phyloP scores from a whole-genome alignment of 2,329 filamentous ascomycete genomes.

The Fusarium virguliforme region DNA sequence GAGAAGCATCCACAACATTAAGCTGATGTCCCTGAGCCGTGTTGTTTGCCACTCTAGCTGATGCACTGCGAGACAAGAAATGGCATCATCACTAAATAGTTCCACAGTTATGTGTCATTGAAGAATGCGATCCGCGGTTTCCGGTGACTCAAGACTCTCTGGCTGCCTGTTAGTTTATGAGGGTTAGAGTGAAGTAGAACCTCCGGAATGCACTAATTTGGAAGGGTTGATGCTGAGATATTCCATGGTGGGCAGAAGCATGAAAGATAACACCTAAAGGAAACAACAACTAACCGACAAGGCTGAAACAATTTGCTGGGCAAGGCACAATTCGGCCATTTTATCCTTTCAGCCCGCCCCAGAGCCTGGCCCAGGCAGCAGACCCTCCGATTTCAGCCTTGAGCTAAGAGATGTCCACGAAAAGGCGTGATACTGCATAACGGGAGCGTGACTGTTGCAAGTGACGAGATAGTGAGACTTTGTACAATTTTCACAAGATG shows the following conservation, averaged over 20 bases:
- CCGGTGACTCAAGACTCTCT: not conserved
- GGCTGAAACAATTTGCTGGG: constrained; percentile 1
- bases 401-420: not conserved
- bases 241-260: not conserved
- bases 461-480: not conserved
- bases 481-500: not conserved
- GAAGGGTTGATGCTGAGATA: not conserved
- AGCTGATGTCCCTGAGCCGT: too few relatives aligned
- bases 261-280: constrained; percentile 4
- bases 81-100: not conserved
- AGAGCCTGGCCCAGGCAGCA: constrained; percentile 8
- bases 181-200: not conserved
- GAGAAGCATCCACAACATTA: too few relatives aligned
- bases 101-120: not conserved
- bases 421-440: not conserved
- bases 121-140: not conserved
- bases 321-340: not conserved
- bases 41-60: too few relatives aligned
- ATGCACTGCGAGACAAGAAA: too few relatives aligned
- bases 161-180: not conserved
- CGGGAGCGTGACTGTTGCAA: not conserved
- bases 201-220: not conserved
- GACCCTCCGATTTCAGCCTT: not conserved
- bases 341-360: not conserved
- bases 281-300: not conserved